phyloP scores from a whole-genome alignment of 495 filamentous ascomycete species.

The Penicillium malachiteum region DNA sequence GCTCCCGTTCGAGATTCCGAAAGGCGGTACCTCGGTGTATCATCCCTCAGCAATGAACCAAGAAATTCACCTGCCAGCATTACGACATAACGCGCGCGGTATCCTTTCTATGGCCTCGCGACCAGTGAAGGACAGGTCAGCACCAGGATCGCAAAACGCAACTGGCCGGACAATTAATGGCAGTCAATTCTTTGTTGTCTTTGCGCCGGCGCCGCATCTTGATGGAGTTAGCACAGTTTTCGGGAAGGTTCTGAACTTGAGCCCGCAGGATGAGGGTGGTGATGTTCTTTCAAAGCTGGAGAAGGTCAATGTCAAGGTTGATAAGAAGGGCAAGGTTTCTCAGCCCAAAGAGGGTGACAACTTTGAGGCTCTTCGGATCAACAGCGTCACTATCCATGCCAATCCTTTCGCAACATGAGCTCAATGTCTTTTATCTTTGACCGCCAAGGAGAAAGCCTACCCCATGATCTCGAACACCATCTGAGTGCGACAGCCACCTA shows the following conservation, averaged over 20 bases:
- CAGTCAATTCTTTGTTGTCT: slow-evolving; percentile 90
- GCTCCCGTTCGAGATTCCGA: slow-evolving; percentile 56
- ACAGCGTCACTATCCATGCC: slow-evolving; percentile 83
- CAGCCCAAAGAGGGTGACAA: slow-evolving; percentile 51
- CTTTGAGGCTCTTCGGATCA: slow-evolving; percentile 61
- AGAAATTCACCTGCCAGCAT: slow-evolving; percentile 76
- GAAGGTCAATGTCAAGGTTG: slow-evolving; percentile 76
- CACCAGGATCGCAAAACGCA: slow-evolving; percentile 43
- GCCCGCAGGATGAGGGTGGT: slow-evolving; percentile 43
- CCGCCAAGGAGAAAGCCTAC: no score
- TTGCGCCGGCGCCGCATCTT: slow-evolving; percentile 83
- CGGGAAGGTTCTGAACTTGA: slow-evolving; percentile 67
- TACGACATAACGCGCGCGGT: slow-evolving; percentile 84
- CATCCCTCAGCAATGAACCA: slow-evolving; percentile 77
- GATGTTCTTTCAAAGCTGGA: slow-evolving; percentile 61
- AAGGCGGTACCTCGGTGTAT: slow-evolving; percentile 83
- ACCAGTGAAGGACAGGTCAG: slow-evolving; percentile 55
- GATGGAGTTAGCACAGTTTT: slow-evolving; percentile 95
- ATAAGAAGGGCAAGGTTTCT: slow-evolving; percentile 80
- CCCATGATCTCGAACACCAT: no score
- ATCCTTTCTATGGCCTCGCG: slow-evolving; percentile 93
- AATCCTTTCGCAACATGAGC: slow-evolving; percentile 81
- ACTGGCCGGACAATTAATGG: slow-evolving; percentile 76
- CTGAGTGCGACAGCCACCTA: no score
- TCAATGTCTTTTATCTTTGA: no score